Evolutionary conservation across 2,329 filamentous ascomycete genomes (phyloP).

Genomic region (Westerdykella aurantiaca): DNA sequence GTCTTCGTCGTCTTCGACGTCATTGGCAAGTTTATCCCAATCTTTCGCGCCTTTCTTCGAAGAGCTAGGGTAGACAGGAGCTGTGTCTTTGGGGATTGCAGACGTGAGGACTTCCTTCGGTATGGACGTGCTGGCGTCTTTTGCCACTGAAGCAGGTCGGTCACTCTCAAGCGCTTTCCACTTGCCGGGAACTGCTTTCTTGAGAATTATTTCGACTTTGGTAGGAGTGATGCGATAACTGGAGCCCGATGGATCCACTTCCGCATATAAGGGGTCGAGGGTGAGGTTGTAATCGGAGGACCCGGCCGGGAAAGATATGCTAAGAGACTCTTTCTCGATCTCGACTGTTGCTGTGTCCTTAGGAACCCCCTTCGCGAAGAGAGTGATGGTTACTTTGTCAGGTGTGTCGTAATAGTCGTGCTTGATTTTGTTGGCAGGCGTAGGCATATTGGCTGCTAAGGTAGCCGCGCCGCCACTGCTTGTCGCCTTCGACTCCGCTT

Average conservation of each 20-base stretch:
- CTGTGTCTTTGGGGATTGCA: slow-evolving; percentile 11
- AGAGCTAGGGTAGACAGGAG: slow-evolving; percentile 75
- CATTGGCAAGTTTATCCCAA: slow-evolving; percentile 73
- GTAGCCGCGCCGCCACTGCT: slow-evolving; percentile 8
- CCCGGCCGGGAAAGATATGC: slow-evolving; percentile 54
- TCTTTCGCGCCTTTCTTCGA: slow-evolving; percentile 78
- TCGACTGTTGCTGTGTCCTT: slow-evolving; percentile 52
- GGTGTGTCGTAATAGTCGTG: slow-evolving; percentile 64
- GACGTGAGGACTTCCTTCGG: slow-evolving; percentile 13
- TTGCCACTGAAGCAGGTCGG: slow-evolving; percentile 5
- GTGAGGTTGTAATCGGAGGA: slow-evolving; percentile 55
- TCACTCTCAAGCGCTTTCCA: slow-evolving; percentile 57
- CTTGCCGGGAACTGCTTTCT: slow-evolving; percentile 62
- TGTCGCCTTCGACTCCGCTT: slow-evolving; percentile 1
- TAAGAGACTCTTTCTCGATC: slow-evolving; percentile 47
- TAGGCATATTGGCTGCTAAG: slow-evolving; percentile 29
- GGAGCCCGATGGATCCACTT: slow-evolving; percentile 57
- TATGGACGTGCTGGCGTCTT: slow-evolving; percentile 9
- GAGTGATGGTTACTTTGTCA: slow-evolving; percentile 56
- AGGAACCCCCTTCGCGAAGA: slow-evolving; percentile 60
- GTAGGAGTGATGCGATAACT: slow-evolving; percentile 63
- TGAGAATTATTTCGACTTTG: slow-evolving; percentile 72
- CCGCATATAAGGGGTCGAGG: slow-evolving; percentile 61
- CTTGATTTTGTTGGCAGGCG: slow-evolving; percentile 54
- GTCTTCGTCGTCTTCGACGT: slow-evolving; percentile 31